These are phyloP conservation scores for Sophora flavescens DNA, from an alignment of 306 rosid species.

Conservation along the genomic window DNA sequence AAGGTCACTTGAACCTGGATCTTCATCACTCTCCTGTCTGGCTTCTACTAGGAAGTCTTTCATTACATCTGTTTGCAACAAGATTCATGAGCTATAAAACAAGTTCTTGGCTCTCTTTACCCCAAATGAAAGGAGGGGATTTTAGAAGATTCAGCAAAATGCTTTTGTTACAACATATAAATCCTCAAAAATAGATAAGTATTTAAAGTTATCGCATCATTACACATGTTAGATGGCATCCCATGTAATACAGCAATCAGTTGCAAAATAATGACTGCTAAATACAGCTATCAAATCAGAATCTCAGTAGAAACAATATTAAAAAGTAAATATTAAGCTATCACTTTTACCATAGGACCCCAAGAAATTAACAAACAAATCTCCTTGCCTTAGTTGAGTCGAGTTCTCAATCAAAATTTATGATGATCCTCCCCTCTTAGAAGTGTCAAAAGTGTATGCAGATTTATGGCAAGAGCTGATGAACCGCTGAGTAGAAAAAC, in stretches of 20 bases:
- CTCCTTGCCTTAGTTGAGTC: slow-evolving; percentile 16
- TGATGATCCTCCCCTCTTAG: slow-evolving; percentile 14
- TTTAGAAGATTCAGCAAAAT: slow-evolving; percentile 11
- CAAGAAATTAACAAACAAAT: slow-evolving; percentile 17
- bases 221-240: slow-evolving; percentile 32
- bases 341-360: slow-evolving; percentile 28
- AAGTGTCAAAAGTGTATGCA: slow-evolving; percentile 37
- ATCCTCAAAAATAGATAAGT: slow-evolving; percentile 25
- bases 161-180: slow-evolving; percentile 25
- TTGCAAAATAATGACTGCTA: slow-evolving; percentile 29
- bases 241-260: slow-evolving; percentile 22
- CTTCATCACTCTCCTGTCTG: not conserved
- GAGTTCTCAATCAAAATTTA: slow-evolving; percentile 37
- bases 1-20: not conserved
- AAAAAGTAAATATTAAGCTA: slow-evolving; percentile 23
- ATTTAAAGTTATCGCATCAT: not conserved
- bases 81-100: not conserved
- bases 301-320: not conserved
- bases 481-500: slow-evolving; percentile 38
- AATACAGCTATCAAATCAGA: slow-evolving; percentile 44
- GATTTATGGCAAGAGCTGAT: slow-evolving; percentile 36
- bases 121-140: not conserved
- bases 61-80: slow-evolving; percentile 17
- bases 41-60: slow-evolving; percentile 11
- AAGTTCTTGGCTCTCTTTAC: slow-evolving; percentile 4